Conservation (phyloP, 441 rosid genomes). For the Erodium chrysanthum region DNA sequence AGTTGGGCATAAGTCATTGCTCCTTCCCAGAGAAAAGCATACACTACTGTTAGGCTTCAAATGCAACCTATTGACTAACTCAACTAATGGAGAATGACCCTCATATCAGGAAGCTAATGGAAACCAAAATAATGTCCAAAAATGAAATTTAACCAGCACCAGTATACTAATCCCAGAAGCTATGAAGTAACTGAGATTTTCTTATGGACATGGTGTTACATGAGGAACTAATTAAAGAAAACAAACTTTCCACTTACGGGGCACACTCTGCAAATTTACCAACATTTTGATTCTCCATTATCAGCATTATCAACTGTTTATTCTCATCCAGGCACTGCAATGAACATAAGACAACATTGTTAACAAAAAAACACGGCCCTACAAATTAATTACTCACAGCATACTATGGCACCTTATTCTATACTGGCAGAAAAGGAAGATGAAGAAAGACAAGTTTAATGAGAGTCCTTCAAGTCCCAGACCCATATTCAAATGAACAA, state of each 20-base stretch:
- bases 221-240: conserved; percentile 4
- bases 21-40: neutral
- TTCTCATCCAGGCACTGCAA: conserved; percentile 28
- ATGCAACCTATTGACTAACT: neutral
- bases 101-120: neutral
- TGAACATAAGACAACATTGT: conserved; percentile 2
- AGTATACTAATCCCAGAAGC: neutral
- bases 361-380: neutral
- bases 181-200: neutral
- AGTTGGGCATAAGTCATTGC: neutral
- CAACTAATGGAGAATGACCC: neutral
- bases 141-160: neutral
- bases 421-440: neutral
- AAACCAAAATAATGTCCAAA: neutral
- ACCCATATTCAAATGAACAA: neutral
- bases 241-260: conserved; percentile 19
- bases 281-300: conserved; percentile 23
- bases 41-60: neutral
- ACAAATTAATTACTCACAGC: neutral
- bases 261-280: conserved; percentile 23
- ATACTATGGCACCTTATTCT: neutral
- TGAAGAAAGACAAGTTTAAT: neutral
- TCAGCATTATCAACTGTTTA: conserved; percentile 27
- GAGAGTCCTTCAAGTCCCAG: neutral
- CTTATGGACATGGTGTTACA: conserved; percentile 3